Base-by-base conservation (phyloP, 192 early-diverging fungal genomes). In the Phlyctochytrium bullatum region DNA sequence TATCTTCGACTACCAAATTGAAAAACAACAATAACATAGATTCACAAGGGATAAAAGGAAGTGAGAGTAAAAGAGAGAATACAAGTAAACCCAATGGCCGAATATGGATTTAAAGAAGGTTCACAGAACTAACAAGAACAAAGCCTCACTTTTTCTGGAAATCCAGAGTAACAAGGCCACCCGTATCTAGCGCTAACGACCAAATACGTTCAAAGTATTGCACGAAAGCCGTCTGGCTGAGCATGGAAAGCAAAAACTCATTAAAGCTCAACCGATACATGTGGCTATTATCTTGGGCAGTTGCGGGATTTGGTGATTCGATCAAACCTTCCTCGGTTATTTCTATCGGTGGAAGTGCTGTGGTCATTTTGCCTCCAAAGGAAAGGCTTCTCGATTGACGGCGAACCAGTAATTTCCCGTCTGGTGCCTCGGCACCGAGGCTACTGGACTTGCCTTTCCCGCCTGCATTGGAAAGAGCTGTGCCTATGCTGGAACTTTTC, bases 131-230 rank as follows among this genome's bases (percentile, higher is more conserved):
- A n/a, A n/a, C n/a, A n/a, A n/a, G n/a, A n/a, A n/a, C n/a, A n/a
- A n/a, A n/a, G n/a, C n/a, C n/a, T 47, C 40, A 47, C 20, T 47
- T 47, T 20, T 47, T 47, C 20, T 14, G 20, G 20, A 14, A 47
- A 14, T 47, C 10, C 6, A 47, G 40, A 20, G 25, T 57, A 57
- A 57, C 25, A 10, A 25, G 54, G 6, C 54, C 54, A 20, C 20
- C 27, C 6, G 14, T 25, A 27, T 57, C 54, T 6, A 57, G 20
- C 4, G 20, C 27, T 10, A 57, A 28, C 12, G 20, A 78, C 82
- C 82, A 83, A 4, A 64, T 79, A 25, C 78, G 34, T 62, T 86
- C 85, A 74, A 86, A 86, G 54, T 76, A 86, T 59, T 83, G 71
- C 6, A 86, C 85, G 75, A 86, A 86, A 1, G 77, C 77, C 52